These are phyloP conservation scores for Dimocarpus longan DNA, from an alignment of 345 rosid genomes.

Conservation along the genomic window DNA sequence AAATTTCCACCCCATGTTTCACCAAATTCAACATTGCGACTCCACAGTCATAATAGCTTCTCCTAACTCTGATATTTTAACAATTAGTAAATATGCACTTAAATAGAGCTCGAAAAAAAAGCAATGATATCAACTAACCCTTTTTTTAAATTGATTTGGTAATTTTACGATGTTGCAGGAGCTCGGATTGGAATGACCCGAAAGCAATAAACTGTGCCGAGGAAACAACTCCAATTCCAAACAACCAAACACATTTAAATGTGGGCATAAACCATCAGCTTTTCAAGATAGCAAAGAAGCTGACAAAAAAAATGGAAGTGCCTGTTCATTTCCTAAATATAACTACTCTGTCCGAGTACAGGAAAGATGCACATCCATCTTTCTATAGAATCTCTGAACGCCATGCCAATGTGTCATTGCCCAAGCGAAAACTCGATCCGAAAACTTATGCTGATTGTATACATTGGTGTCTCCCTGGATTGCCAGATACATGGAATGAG, in stretches of 20 bases:
- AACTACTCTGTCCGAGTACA: constrained; percentile 70
- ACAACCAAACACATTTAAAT: constrained; percentile 49
- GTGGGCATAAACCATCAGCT: constrained; percentile 82
- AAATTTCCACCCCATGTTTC: too few relatives aligned
- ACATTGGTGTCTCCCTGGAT: constrained; percentile 97
- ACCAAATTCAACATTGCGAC: too few relatives aligned
- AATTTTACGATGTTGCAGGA: constrained; percentile 43
- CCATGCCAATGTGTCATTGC: constrained; percentile 47
- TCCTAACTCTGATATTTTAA: too few relatives aligned
- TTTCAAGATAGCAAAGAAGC: constrained; percentile 47
- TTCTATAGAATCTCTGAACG: constrained; percentile 79
- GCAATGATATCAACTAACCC: too few relatives aligned
- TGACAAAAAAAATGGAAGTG: constrained; percentile 48
- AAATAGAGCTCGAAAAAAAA: too few relatives aligned
- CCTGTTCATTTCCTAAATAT: constrained; percentile 75
- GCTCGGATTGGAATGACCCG: constrained; percentile 81
- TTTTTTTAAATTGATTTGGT: too few relatives aligned
- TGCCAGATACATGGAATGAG: constrained; percentile 96
- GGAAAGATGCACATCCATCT: constrained; percentile 94
- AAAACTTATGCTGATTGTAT: constrained; percentile 90
- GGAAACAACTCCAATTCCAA: constrained; percentile 68
- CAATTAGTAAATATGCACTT: too few relatives aligned
- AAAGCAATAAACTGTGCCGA: constrained; percentile 78
- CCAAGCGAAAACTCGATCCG: constrained; percentile 53
- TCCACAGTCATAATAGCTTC: too few relatives aligned